Base-by-base conservation (phyloP, 768 basidiomycete genomes). In the Mycena rebaudengoi region DNA sequence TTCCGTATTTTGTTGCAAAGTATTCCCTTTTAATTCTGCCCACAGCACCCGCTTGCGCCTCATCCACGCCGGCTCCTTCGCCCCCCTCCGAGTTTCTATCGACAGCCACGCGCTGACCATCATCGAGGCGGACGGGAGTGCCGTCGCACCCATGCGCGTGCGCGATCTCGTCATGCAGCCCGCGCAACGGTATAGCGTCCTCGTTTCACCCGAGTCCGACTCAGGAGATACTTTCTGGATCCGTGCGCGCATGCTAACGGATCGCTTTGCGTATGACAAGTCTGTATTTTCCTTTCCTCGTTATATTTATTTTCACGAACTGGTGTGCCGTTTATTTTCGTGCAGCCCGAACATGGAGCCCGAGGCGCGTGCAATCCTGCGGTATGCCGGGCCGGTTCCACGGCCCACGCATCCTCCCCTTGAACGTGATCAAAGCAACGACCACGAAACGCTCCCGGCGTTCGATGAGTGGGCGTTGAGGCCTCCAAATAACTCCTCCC, bases 111-210 rank as follows among this genome's bases (percentile, higher is more conserved):
- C 75, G 2, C 79, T 86, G 26, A 78, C 78, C 6, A 76, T 86
- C 48, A 73, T 85, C 55, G 84, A 85, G 57, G 82, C 79, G 4
- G 85, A 86, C 46, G 85, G 84, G 26, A 83, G 76, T 4, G 72
- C 75, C 26, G 73, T 86, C 43, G 61, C 70, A 21, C 81, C 83
- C 1, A 75, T 74, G 41, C 40, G 60, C 14, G 83, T 84, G 11
- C 67, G 79, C 18, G 75, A 78, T 13, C 69, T 86, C 57, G 73
- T 74, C 3, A 51, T 86, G 57, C 77, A 77, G 26, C 76, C 85
- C 41, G 85, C 83, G 2, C 85, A 86, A 73, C 78, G 85, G 41
- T 84, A 85, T 68, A 81, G 79, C n/a, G 84, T 82, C 30, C 74
- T 86, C 37, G 68, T 86, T 5, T 4, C 25, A 12, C 33, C 14